Evolutionary conservation across 306 rosid genomes (phyloP).

Genomic region (Cicer yamashitae): DNA sequence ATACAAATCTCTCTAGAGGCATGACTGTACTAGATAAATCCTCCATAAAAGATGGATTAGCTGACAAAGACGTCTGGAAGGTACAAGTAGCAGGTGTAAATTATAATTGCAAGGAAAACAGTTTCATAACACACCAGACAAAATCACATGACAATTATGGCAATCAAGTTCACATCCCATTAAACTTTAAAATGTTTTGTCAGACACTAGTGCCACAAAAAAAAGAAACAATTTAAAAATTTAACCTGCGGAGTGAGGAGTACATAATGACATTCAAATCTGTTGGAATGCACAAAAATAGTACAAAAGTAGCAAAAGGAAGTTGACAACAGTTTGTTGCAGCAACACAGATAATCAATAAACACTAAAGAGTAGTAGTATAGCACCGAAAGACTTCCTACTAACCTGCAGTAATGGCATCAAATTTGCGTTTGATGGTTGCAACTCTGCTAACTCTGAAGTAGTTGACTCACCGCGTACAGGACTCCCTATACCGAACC

Average conservation of each 20-base stretch:
- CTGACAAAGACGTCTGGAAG: slow-evolving; percentile 38
- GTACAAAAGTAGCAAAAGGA: not conserved
- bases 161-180: not conserved
- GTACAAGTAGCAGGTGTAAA: slow-evolving; percentile 33
- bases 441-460: slow-evolving; percentile 36
- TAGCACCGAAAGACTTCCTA: slow-evolving; percentile 30
- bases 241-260: slow-evolving; percentile 18
- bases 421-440: slow-evolving; percentile 35
- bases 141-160: not conserved
- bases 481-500: slow-evolving; percentile 14
- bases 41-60: slow-evolving; percentile 35
- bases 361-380: slow-evolving; percentile 25
- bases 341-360: slow-evolving; percentile 20
- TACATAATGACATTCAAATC: slow-evolving; percentile 19
- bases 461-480: slow-evolving; percentile 36
- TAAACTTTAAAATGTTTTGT: slow-evolving; percentile 8
- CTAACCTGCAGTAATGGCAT: slow-evolving; percentile 44
- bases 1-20: slow-evolving; percentile 18
- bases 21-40: slow-evolving; percentile 28
- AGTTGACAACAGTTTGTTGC: slow-evolving; percentile 11
- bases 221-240: slow-evolving; percentile 21
- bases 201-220: slow-evolving; percentile 9
- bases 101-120: slow-evolving; percentile 25
- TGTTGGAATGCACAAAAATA: slow-evolving; percentile 11
- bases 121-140: slow-evolving; percentile 11